Conservation (phyloP, 1,284 basidiomycete species). For the Boletus mariae region DNA sequence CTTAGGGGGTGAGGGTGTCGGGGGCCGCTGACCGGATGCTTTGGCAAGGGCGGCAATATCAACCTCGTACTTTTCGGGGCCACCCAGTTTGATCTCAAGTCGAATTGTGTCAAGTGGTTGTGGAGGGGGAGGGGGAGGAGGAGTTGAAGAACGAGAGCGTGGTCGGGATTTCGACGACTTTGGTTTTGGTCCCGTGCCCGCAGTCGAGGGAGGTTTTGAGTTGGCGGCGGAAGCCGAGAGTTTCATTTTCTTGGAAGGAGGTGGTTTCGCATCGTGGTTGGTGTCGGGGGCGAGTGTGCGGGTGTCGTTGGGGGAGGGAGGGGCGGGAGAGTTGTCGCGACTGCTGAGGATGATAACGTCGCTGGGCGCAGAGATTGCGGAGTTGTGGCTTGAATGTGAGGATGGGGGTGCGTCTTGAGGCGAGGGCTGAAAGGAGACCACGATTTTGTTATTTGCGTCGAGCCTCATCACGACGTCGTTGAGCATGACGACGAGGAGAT, state of each 20-base stretch:
- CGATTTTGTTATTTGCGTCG: constrained; percentile 9
- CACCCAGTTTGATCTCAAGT: constrained; percentile 65
- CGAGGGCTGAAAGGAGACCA: not conserved
- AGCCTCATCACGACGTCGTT: constrained; percentile 31
- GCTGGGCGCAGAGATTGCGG: constrained; percentile 17
- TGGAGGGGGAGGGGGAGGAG: constrained; percentile 46
- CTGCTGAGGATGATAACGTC: constrained; percentile 29
- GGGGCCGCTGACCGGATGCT: constrained; percentile 59
- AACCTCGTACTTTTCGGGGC: constrained; percentile 69
- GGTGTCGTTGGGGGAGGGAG: constrained; percentile 11
- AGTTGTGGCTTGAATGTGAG: constrained; percentile 16
- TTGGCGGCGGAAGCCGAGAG: constrained; percentile 22
- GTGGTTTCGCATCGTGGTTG: constrained; percentile 27
- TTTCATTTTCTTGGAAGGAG: constrained; percentile 30
- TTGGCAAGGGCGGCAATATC: constrained; percentile 58
- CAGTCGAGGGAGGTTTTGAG: constrained; percentile 30
- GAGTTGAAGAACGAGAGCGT: constrained; percentile 55
- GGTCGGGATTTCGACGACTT: constrained; percentile 42
- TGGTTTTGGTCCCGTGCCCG: constrained; percentile 31
- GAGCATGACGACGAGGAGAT: constrained; percentile 8
- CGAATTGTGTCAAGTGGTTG: constrained; percentile 63
- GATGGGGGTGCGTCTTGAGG: constrained; percentile 6
- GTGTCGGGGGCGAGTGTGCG: constrained; percentile 13
- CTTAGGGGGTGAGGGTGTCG: constrained; percentile 50
- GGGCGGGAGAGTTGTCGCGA: constrained; percentile 29